Base-by-base conservation (phyloP, 768 basidiomycete genomes). In the Termitomyces sp. region DNA sequence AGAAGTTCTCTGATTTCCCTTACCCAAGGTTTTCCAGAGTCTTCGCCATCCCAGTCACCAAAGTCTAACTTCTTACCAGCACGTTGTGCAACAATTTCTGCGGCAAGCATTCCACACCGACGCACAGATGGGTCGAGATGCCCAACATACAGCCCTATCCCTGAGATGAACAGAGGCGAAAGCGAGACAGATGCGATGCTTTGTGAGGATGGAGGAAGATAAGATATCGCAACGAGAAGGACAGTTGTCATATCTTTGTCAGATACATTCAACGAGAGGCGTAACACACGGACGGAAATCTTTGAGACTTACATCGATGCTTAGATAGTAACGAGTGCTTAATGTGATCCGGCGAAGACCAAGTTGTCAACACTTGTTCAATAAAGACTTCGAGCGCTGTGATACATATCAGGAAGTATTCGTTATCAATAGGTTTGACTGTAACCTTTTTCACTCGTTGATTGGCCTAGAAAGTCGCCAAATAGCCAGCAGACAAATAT, bases 71-170 rank as follows among this genome's bases (percentile, higher is more conserved):
- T 78, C 66, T 88, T 89, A 6, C 84, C 80, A 13, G 76, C 76
- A 25, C 75, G 73, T 5, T 74, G 72, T 0, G 92, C 89, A 9
- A 88, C 78, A 16, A 88, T 74, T 70, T 99, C 96, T 0, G 91
- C 96, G 0, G 83, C 85, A 32, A 98, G 79, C 94, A 99, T 96
- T 3, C 97, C 97, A 60, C 93, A 89, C 23, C 86, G 80, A 3
- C 96, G 86, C 18, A 97, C 79, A 3, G 84, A 76, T 1, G 75
- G 70, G 50, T 96, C 92, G 6, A 85, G 70, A 68, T 96, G 92
- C 0, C 77, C 77, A 42, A 99, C 83, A 64, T 97, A 98, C 5
- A 71, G 69, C 6, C 86, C 81, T 43, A 97, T 77, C 12, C 83
- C 83, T 20, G 74, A 71, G 57, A 98, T 78, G 64, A 98, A 87